Evolutionary conservation across 2,329 filamentous ascomycete genomes (phyloP), one percentile per base, ranked within the genome.

Genomic region (Sclerotinia glacialis): DNA sequence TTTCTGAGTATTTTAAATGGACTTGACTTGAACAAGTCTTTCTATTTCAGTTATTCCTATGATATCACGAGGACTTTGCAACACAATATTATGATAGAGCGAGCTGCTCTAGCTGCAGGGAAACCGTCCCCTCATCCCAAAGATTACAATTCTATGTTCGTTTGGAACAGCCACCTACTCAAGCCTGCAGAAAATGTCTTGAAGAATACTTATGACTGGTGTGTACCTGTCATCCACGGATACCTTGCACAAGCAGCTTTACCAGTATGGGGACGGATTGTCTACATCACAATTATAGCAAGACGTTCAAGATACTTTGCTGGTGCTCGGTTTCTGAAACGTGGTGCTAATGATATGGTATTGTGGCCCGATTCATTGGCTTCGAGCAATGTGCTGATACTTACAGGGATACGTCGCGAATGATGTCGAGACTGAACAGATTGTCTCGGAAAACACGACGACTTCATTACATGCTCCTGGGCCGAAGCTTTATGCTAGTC

Each of bases 31-130:
- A 93, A 90, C 0, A 86, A 90, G 66, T 96, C 91, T 0, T 99
- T 99, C 77, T 99, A 99, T 78, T 99, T 97, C 80, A 97, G 94
- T 80, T 97, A 97, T 77, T 96, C 94, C 0, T 99, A 99, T 79
- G 92, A 99, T 76, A 90, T 98, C 71, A 99, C 95, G 0, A 86
- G 89, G 64, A 96, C 93, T 0, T 81, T 99, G 56, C 95, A 99
- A 77, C 88, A 94, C 74, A 99, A 99, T 74, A 93, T 99, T 68
- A 89, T 88, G 26, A 85, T 87, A 42, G 93, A 97, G 78, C 85
- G 95, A 49, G 83, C 85, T 59, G 87, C 89, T 3, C 79, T 96
- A 60, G 83, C 86, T 40, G 82, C 87, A 68, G 91, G 90, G 1
- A 78, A 83, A 16, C 80, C 85, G 2, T 83, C 85, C 37, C 82